A percentile compares a stretch with the other conserved stretches of the same genome.
Conservation (phyloP, 2,329 filamentous ascomycete species). For the Neopestalotiopsis rosae region DNA sequence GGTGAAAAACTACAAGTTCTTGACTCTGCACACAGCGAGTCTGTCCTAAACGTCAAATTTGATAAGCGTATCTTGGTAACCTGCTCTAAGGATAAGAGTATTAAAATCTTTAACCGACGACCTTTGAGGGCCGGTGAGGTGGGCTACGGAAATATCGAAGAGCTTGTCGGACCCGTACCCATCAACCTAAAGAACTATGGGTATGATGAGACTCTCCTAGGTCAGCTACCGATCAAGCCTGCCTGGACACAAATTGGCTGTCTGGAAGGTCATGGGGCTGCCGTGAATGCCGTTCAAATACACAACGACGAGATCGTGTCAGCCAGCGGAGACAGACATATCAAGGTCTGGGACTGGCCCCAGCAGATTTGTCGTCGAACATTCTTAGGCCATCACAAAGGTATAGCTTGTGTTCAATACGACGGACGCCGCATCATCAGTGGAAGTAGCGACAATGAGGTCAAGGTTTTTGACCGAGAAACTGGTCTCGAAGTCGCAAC, state of each 20-base stretch:
- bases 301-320: constrained; percentile 87
- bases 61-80: constrained; percentile 92
- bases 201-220: constrained; percentile 48
- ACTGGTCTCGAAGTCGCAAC: constrained; percentile 90
- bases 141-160: constrained; percentile 52
- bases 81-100: constrained; percentile 95
- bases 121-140: constrained; percentile 66
- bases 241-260: constrained; percentile 80
- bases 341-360: constrained; percentile 94
- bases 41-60: constrained; percentile 91
- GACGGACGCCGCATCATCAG: constrained; percentile 93
- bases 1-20: constrained; percentile 82
- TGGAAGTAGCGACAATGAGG: constrained; percentile 93
- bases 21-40: constrained; percentile 80
- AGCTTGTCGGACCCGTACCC: constrained; percentile 56
- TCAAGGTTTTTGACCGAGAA: constrained; percentile 90
- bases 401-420: constrained; percentile 97
- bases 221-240: constrained; percentile 59
- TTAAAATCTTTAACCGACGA: constrained; percentile 92
- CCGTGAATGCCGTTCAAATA: constrained; percentile 96
- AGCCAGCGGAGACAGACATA: constrained; percentile 89
- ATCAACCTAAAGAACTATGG: constrained; percentile 59
- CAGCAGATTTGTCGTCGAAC: constrained; percentile 78
- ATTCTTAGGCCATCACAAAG: constrained; percentile 87
- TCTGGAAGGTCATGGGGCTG: constrained; percentile 84